Evolutionary conservation across 805 yeast species (phyloP), one percentile per base, ranked within the genome.

Genomic region (Pichia insulana): DNA sequence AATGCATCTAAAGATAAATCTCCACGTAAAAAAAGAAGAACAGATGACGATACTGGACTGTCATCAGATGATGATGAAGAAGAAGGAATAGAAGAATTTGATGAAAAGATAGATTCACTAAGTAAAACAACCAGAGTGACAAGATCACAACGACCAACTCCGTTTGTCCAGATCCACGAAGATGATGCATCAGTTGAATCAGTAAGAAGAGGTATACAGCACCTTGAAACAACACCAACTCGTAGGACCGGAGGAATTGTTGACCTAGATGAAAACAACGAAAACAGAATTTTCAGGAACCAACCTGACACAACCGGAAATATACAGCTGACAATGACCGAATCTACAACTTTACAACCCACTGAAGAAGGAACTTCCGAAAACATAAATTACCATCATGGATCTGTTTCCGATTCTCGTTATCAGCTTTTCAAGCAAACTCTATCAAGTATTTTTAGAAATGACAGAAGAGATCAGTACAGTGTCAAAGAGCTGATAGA

Each of bases 341-440:
- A 38, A 22, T 50, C 41, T 40, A 44, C 41, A 25, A 50, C 50
- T 9, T 30, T 44, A 27, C 57, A 54, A 32, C 52, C 52, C 9
- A 48, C 48, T 5, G 31, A 28, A 11, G 31, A 28, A 28, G 36
- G 27, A 13, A 30, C 33, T 13, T 40, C 51, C 5, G 45, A 35
- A 12, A 50, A 45, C 19, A 47, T 36, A 13, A 48, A 45, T n/a
- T 48, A 39, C 16, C 44, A 53, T 17, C 44, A 53, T 28, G 69
- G 67, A 11, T 60, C 59, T 9, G 67, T 79, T 16, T 75, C 83
- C 3, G 68, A 69, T 2, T 65, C 71, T 16, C 67, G 86, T 49
- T 62, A 68, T 40, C 65, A 62, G n/a, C 52, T 57, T 26, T 70
- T 78, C 52, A 68, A 70, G 17, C 64, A 68, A 45, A 58, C 68